Base-by-base conservation (phyloP, 176 grass and related monocot genomes). In the Zoysia pacifica region DNA sequence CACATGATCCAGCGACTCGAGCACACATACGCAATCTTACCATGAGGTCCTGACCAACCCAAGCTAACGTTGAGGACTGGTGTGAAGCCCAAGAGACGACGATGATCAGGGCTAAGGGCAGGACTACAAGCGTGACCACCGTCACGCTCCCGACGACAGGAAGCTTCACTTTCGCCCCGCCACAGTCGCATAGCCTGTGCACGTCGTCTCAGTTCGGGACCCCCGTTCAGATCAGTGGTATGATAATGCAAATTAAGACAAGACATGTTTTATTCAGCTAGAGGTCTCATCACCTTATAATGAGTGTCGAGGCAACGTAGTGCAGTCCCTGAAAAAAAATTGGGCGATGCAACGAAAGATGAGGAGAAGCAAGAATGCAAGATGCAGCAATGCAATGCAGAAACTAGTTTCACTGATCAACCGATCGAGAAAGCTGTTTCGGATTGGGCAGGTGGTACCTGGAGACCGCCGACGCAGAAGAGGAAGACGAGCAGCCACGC, bases 21-120 rank as follows among this genome's bases (percentile, higher is more conserved):
- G 66, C 53, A 65, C 52, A 19, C n/a, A 48, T 51, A 28, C 28
- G 28, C 2, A 58, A 28, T 53, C 72, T 47, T 94, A 94, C 92
- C 84, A 95, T 83, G 84, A 95, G 44, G 71, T 98, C 81, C 86
- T 98, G 96, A 14, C 96, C 96, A 83, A 91, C 74, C 90, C 84
- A 98, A 44, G 92, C 81, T 52, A 41, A 71, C 18, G 92, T 60
- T 20, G 96, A 98, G 41, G 60, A 74, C 79, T 93, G 92, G 77
- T 91, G 53, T 50, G 79, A 7, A 48, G 18, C 90, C 96, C 96
- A 98, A 40, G 37, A 49, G 71, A 86, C 56, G 18, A 89, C 76
- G 48, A 94, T 16, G 67, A 86, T 60, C 14, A 98, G 54, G 60
- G 92, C 93, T 39, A 98, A 63, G 39, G 90, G 88, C 5, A 94